phyloP scores from a whole-genome alignment of 1,284 basidiomycete genomes.

The Moniliophthora roreri region DNA sequence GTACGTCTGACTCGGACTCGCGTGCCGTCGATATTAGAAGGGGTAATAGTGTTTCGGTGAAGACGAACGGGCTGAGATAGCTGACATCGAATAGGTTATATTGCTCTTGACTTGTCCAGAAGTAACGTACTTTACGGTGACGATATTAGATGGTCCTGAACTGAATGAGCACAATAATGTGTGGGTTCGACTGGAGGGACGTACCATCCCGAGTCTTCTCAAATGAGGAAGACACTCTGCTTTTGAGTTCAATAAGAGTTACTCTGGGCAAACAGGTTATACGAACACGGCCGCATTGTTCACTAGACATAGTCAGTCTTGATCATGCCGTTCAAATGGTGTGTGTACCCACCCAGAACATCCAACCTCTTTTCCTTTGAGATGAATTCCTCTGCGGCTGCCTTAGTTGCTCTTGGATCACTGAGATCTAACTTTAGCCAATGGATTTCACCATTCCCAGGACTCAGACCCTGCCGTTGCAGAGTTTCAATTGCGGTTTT shows the following conservation, averaged over 20 bases:
- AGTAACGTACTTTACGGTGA: constrained; percentile 38
- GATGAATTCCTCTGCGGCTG: constrained; percentile 38
- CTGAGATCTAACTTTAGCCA: constrained; percentile 48
- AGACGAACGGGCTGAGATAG: constrained; percentile 43
- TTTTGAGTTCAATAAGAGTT: too few relatives aligned
- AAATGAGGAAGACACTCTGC: too few relatives aligned
- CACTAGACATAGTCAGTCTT: constrained; percentile 27
- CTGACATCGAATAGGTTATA: constrained; percentile 24
- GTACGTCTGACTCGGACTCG: constrained; percentile 43
- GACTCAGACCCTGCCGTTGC: constrained; percentile 33
- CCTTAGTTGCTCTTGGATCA: constrained; percentile 38
- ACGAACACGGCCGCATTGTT: constrained; percentile 43
- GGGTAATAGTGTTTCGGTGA: constrained; percentile 47
- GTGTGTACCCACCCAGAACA: constrained; percentile 19
- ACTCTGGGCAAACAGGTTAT: constrained; percentile 13
- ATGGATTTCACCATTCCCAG: constrained; percentile 37
- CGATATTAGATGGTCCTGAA: constrained; percentile 34
- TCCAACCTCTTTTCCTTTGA: constrained; percentile 29
- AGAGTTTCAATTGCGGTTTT: constrained; percentile 37
- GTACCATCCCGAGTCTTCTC: constrained; percentile 32
- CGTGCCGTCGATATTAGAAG: constrained; percentile 44
- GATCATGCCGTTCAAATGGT: background rate
- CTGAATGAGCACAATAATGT: background rate
- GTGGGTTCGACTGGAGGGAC: constrained; percentile 2
- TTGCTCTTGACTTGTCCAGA: background rate